phyloP scores from a whole-genome alignment of 2,329 filamentous ascomycete genomes.

The Neocatenulostroma microsporum region DNA sequence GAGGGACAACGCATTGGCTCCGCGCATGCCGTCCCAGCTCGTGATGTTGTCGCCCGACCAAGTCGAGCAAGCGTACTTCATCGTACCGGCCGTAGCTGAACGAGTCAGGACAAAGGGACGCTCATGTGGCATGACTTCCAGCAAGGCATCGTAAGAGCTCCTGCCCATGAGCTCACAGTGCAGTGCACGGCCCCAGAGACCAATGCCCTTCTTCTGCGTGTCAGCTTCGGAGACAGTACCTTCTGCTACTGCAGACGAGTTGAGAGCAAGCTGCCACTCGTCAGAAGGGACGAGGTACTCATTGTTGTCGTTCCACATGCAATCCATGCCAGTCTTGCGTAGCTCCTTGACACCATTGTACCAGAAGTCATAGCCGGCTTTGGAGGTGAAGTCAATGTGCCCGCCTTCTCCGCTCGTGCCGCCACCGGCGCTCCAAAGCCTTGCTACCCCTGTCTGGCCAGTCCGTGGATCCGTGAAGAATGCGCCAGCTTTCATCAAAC shows the following conservation, averaged over 20 bases:
- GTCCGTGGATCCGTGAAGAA: slow-evolving; percentile 55
- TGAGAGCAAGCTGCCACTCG: slow-evolving; percentile 55
- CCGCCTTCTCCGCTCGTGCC: slow-evolving; percentile 62
- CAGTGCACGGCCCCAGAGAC: slow-evolving; percentile 61
- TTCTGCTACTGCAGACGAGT: slow-evolving; percentile 33
- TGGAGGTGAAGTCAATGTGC: slow-evolving; percentile 66
- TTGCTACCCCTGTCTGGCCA: slow-evolving; percentile 46
- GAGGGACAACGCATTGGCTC: slow-evolving; percentile 60
- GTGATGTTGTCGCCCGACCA: slow-evolving; percentile 72
- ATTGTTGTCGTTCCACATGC: slow-evolving; percentile 75
- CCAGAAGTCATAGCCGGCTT: slow-evolving; percentile 63
- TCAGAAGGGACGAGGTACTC: slow-evolving; percentile 63
- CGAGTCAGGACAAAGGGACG: slow-evolving; percentile 63
- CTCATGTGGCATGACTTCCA: slow-evolving; percentile 50
- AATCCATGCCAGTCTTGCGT: slow-evolving; percentile 58
- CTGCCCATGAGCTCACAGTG: slow-evolving; percentile 66
- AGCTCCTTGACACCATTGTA: slow-evolving; percentile 58
- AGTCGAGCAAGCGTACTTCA: slow-evolving; percentile 61
- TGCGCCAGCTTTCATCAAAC: slow-evolving; percentile 50
- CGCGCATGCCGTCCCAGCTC: slow-evolving; percentile 65
- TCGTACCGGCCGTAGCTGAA: slow-evolving; percentile 62
- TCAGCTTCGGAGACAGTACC: slow-evolving; percentile 8
- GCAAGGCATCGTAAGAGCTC: slow-evolving; percentile 59
- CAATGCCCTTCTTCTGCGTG: slow-evolving; percentile 45
- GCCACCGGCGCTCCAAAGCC: slow-evolving; percentile 65